Evolutionary conservation across 2,329 filamentous ascomycete species (phyloP), one percentile per base, ranked within the genome.

Genomic region (Metarhizium humberi): DNA sequence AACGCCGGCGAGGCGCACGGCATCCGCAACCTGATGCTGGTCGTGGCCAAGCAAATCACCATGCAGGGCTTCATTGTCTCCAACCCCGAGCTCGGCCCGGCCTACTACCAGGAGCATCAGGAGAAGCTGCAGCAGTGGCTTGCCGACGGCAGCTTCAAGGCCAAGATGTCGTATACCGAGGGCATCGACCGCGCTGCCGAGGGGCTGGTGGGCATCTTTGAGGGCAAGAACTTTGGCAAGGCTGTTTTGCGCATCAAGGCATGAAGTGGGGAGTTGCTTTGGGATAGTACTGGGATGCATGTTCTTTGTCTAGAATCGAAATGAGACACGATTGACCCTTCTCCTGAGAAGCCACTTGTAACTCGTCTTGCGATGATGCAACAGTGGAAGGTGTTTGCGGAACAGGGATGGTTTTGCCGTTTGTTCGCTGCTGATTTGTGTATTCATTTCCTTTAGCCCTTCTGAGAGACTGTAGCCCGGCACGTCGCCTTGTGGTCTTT

Each of bases 171-270:
- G 63, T 74, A 88, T 56, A 90, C 86, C 0, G 77, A 85, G 54
- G 89, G 90, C 20, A 91, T 95, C 57, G 90, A 95, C 58, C 84
- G 88, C n/a, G 86, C 85, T 1, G 75, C 82, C 6, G 81, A 91
- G 55, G 90, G 86, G 0, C 77, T 95, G 57, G 71, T 92, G 13
- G 87, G 84, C 13, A 84, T 95, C 75, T 77, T 94, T 54, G 69
- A 81, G 64, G 90, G 90, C 50, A 80, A 87, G 71, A 95, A 95
- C 75, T 88, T 91, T 71, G 90, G 90, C 62, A 95, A 95, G 80
- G 87, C 89, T 16, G 80, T 94, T 25, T 65, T 94, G 55, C 52
- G 55, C 29, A 52, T 56, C 25, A 42, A 49, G 36, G 45, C 25
- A 11, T 48, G 13, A 11, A 34, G 32, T 7, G 32, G 32, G 32